Conservation (phyloP, 352 stramenopile species). For the Phytopythium vexans region DNA sequence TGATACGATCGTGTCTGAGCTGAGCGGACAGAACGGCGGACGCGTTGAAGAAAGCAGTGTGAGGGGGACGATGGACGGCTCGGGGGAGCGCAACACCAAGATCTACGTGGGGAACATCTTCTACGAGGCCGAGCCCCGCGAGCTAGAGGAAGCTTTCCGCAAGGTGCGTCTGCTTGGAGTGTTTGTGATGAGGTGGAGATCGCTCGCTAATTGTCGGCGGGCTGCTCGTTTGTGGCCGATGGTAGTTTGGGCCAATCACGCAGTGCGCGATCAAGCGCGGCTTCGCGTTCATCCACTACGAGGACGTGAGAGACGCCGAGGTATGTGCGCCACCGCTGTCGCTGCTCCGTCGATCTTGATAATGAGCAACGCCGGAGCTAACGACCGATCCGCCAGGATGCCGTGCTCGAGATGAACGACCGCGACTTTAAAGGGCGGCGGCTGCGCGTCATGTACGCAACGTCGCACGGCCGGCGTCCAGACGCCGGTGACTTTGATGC, state of each 20-base stretch:
- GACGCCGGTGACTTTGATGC: no score
- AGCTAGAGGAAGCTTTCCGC: slow-evolving; percentile 46
- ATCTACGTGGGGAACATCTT: slow-evolving; percentile 65
- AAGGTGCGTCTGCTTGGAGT: slow-evolving; percentile 18
- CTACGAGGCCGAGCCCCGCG: slow-evolving; percentile 40
- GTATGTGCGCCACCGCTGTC: neutral
- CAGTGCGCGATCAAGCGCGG: slow-evolving; percentile 54
- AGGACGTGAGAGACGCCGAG: slow-evolving; percentile 41
- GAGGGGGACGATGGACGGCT: no score
- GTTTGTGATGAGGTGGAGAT: neutral
- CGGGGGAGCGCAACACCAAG: slow-evolving; percentile 23
- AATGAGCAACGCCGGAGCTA: no score
- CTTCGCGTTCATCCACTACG: slow-evolving; percentile 56
- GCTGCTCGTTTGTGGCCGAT: neutral
- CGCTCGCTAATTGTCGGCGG: neutral
- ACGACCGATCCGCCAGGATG: neutral
- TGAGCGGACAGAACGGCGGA: no score
- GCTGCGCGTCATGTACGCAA: slow-evolving; percentile 44
- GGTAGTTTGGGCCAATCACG: slow-evolving; percentile 45
- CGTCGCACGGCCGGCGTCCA: slow-evolving; percentile 10
- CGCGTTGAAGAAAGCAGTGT: no score
- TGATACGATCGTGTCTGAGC: neutral
- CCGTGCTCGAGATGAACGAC: slow-evolving; percentile 48
- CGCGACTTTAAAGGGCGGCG: slow-evolving; percentile 38
- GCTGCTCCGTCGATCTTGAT: no score